Base-by-base conservation (phyloP, 441 rosid genomes). In the Aleurites moluccanus region DNA sequence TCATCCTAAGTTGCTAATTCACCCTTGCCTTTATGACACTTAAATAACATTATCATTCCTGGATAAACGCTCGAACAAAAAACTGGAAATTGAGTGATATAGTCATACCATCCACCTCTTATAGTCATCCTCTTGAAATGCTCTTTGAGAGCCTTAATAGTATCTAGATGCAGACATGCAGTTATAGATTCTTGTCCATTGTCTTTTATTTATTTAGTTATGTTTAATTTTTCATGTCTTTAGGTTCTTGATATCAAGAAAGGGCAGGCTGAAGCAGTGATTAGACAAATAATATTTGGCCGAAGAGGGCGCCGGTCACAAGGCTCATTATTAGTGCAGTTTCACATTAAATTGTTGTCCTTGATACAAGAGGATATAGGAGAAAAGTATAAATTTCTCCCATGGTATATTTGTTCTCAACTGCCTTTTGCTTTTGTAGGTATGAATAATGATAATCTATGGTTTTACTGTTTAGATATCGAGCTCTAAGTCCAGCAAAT, bases 231-330 rank as follows among this genome's bases (percentile, higher is more conserved):
- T 69, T 64, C 49, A 38, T 80, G 42, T 20, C 59, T 6, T 63
- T 71, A 94, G 98, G 93, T 76, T 79, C 84, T 94, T 80, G 87
- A 79, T 75, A 47, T 92, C 82, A 87, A 82, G 84, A 85, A 92
- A 83, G 95, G 92, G 79, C 88, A 90, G 76, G 86, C 91, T 79
- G 88, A 89, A 80, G 79, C 87, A 78, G 77, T 90, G 62, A 69
- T 94, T 65, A 78, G 84, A 79, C 97, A 88, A 80, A 76, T 94
- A 67, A 75, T 84, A 45, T 68, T 75, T 73, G 89, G 86, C 73
- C 81, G 87, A 67, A 78, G 82, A 61, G 84, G 83, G 66, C 85
- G 88, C 55, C 80, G 84, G 57, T 80, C 80, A 69, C 86, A 81
- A 56, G 79, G 81, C 59, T 86, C 87, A 27, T 73, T 80, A 40